These are phyloP conservation scores for Phytophthora palmivora DNA, from an alignment of 352 stramenopile species.

Conservation along the genomic window DNA sequence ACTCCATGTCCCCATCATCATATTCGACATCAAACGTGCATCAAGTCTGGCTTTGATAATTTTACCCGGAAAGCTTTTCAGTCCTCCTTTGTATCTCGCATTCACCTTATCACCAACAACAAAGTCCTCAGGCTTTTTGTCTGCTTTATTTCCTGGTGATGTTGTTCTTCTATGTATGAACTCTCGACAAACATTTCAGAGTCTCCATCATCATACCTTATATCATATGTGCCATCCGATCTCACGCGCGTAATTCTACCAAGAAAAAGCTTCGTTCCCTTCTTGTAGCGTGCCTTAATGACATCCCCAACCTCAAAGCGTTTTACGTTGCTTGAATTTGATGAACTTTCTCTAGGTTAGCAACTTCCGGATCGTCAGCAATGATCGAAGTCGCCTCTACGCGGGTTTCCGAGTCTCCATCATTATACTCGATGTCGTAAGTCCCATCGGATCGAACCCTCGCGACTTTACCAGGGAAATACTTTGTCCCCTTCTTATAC, in stretches of 20 bases:
- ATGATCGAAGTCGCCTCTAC: slow-evolving; percentile 32
- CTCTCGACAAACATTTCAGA: slow-evolving; percentile 43
- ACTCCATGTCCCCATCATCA: slow-evolving; percentile 58
- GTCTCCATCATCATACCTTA: slow-evolving; percentile 73
- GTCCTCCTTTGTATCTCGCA: slow-evolving; percentile 45
- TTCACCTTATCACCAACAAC: slow-evolving; percentile 51
- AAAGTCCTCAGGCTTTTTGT: slow-evolving; percentile 21
- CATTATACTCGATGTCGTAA: slow-evolving; percentile 62
- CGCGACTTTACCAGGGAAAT: slow-evolving; percentile 54
- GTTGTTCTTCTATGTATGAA: slow-evolving; percentile 30
- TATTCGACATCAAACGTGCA: slow-evolving; percentile 72
- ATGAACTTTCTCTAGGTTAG: slow-evolving; percentile 5
- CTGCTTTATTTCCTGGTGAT: slow-evolving; percentile 1
- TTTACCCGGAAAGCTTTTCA: slow-evolving; percentile 49
- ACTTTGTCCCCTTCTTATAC: slow-evolving; percentile 51
- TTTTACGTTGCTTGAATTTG: slow-evolving; percentile 8
- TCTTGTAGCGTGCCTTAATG: slow-evolving; percentile 53
- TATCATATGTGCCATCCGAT: slow-evolving; percentile 71
- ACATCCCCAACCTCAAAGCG: slow-evolving; percentile 33
- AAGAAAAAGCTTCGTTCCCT: slow-evolving; percentile 45
- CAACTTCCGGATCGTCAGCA: too few relatives aligned
- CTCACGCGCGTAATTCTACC: slow-evolving; percentile 57
- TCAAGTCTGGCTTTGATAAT: slow-evolving; percentile 53
- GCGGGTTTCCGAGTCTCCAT: slow-evolving; percentile 41
- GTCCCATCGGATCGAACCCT: slow-evolving; percentile 59